Base-by-base conservation (phyloP, 1,139 yeast species). In the Pneumocystis oryctolagi region DNA sequence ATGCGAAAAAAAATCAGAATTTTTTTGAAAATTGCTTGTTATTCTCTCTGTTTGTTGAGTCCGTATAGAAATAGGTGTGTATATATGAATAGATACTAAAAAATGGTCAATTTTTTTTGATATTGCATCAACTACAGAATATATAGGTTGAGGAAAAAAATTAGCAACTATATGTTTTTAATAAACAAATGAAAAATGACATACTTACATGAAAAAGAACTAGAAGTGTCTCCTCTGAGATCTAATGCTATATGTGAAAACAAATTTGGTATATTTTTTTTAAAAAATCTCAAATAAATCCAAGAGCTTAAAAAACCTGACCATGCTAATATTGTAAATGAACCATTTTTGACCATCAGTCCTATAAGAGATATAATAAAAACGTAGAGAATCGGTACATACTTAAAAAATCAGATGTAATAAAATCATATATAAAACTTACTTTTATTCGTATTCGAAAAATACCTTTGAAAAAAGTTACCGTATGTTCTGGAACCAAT, bases 401-500 rank as follows among this genome's bases (percentile, higher is more conserved):
- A 86, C 73, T 88, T 35, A 6, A 39, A 35, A 39, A 35, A 57
- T 12, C 30, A 39, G 25, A 20, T 20, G 25, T 57, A 20, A 57
- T 20, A 30, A 57, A 57, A 18, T 35, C 3, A 28, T 14, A 47
- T 8, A 47, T 84, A 63, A 84, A 40, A 14, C 64, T 40, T n/a
- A 65, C 57, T 56, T 34, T 72, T 62, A 75, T 83, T 68, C 95
- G 80, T 66, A 85, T 79, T 68, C 84, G 83, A 64, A 86, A 73
- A 31, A 79, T 71, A 0, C 89, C 84, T 64, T 82, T 79, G 71
- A 86, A 83, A 57, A 89, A 74, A 34, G 82, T 81, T 63, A 89
- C 80, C 63, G 88, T 84, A 71, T 89, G 95, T 71, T 90, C 97
- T 5, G 97, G 97, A 39, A 87, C 83, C 68, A 88, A 77, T 73